Evolutionary conservation across 805 yeast species (phyloP).

Genomic region (Cyberlindnera xishuangbannaensis): DNA sequence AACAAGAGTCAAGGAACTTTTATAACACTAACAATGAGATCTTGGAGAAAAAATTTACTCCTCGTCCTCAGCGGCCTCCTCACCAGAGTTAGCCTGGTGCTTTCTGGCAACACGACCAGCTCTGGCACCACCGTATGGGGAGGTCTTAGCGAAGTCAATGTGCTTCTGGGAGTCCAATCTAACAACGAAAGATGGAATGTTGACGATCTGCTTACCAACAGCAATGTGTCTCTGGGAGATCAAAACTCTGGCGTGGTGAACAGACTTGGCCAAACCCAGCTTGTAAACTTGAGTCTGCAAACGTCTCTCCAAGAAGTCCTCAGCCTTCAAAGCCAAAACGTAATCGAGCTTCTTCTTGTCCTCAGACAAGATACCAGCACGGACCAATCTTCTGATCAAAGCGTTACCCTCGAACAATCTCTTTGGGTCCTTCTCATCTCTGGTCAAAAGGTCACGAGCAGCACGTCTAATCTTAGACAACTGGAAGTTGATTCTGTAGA

Average conservation of each 20-base stretch:
- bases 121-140: slow-evolving; percentile 99
- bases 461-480: slow-evolving; percentile 99
- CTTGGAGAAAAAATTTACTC: slow-evolving; percentile 55
- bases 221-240: slow-evolving; percentile 99
- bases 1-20: too few species aligned
- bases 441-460: slow-evolving; percentile 99
- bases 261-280: slow-evolving; percentile 98
- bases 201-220: slow-evolving; percentile 99
- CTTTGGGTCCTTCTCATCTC: slow-evolving; percentile 99
- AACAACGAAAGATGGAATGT: slow-evolving; percentile 98
- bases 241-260: slow-evolving; percentile 99
- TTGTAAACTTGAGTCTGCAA: slow-evolving; percentile 99
- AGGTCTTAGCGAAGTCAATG: slow-evolving; percentile 98
- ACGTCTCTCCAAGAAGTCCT: slow-evolving; percentile 99
- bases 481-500: slow-evolving; percentile 99
- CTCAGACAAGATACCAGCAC: slow-evolving; percentile 98
- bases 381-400: slow-evolving; percentile 98
- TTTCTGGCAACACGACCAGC: slow-evolving; percentile 99
- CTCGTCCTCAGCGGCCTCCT: slow-evolving; percentile 69
- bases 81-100: slow-evolving; percentile 43
- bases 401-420: slow-evolving; percentile 99
- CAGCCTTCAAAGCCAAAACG: slow-evolving; percentile 95
- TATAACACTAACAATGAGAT: too few species aligned
- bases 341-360: slow-evolving; percentile 99
- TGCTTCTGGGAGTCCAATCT: slow-evolving; percentile 99